Base-by-base conservation (phyloP, 352 stramenopile genomes). In the Elongisporangium senticosum region DNA sequence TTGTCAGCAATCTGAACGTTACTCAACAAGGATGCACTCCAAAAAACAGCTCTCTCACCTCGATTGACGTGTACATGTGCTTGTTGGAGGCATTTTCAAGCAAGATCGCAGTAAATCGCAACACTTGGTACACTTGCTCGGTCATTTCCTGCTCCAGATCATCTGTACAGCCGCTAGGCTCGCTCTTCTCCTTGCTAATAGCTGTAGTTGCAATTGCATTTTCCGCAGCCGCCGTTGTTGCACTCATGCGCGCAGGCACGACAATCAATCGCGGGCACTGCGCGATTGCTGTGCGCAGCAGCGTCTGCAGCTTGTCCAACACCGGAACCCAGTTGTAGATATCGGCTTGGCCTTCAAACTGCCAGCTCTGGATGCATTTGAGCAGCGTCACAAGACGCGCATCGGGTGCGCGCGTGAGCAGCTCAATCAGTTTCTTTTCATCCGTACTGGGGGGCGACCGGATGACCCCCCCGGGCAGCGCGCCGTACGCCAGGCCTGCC, bases 11-110 rank as follows among this genome's bases (percentile, higher is more conserved):
- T 37, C 21, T 47, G 10, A 15, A 15, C n/a, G 13, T 13, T 17
- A 8, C 14, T 2, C 26, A 40, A 21, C 11, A 51, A 22, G 11
- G 8, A 21, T 56, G 26, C 22, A 17, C 21, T 17, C 21, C 56
- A 48, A 6, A 28, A 23, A 23, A 49, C 8, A 50, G 40, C 6
- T 19, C 13, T 51, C 69, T 11, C 52, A 83, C 64, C 59, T 91
- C 79, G 14, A 74, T 55, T 4, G 80, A 89, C 58, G 73, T 70
- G 60, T 86, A 95, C 22, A 81, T 56, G 23, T 86, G 77, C 62
- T 95, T 95, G 64, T 91, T 89, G 6, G 74, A 71, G 2, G 86
- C 71, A 56, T 95, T 95, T 37, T 93, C 83, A 39, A 93, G 74
- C 49, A 95, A 57, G 43, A 90, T 78, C 14, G 79, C 80, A 4